phyloP scores from a whole-genome alignment of 495 filamentous ascomycete species.

The Penicillium parvum region DNA sequence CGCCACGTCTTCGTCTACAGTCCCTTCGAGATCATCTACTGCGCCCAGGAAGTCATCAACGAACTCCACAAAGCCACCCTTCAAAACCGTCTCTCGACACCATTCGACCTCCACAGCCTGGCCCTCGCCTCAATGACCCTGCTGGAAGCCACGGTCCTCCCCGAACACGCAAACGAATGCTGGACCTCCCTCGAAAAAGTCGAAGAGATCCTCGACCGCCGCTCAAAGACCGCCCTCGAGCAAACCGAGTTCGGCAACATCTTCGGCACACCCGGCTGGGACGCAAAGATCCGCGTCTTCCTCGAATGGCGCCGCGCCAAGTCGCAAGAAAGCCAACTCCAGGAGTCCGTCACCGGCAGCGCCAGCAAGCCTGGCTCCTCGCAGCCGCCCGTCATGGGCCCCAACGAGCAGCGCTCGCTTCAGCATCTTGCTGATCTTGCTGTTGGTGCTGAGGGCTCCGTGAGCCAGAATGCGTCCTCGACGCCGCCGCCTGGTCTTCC shows the following conservation, averaged over 20 bases:
- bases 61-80: constrained; percentile 52
- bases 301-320: constrained; percentile 42
- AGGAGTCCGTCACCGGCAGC: constrained; percentile 27
- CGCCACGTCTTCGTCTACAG: constrained; percentile 52
- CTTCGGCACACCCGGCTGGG: constrained; percentile 40
- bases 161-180: constrained; percentile 39
- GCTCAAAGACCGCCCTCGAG: constrained; percentile 24
- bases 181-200: constrained; percentile 43
- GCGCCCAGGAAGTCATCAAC: constrained; percentile 55
- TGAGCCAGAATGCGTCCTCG: constrained; percentile 30
- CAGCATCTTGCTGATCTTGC: constrained; percentile 65
- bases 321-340: constrained; percentile 36
- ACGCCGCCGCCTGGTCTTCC: constrained; percentile 32
- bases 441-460: constrained; percentile 43
- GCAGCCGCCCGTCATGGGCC: constrained; percentile 39
- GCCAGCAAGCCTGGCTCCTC: constrained; percentile 16
- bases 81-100: constrained; percentile 38
- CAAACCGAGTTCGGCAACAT: constrained; percentile 34
- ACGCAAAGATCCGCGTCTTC: constrained; percentile 45
- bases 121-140: constrained; percentile 65
- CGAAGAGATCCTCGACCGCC: constrained; percentile 43
- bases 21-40: constrained; percentile 57
- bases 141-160: constrained; percentile 56
- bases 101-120: constrained; percentile 70
- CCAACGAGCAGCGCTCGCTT: constrained; percentile 49